Conservation (phyloP, 305 asterid species). For the Solanum hybrid region DNA sequence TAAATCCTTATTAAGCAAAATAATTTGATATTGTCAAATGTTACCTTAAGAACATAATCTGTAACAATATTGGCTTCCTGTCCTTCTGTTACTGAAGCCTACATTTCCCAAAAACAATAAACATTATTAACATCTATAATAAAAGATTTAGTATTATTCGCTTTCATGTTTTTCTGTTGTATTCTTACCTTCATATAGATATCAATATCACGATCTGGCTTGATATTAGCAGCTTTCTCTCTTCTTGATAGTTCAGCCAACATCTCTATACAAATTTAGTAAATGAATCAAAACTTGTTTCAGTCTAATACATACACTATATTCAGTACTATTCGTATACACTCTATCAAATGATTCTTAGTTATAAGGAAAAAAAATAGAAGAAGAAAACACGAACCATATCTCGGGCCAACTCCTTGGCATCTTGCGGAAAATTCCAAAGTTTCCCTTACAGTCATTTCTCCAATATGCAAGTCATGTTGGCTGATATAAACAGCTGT, state of each 20-base stretch:
- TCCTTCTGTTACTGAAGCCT: constrained; percentile 74
- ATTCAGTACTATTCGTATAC: neutral
- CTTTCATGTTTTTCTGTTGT: neutral
- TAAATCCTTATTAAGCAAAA: neutral
- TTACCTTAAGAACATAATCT: constrained; percentile 53
- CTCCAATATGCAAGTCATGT: constrained; percentile 64
- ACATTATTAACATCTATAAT: neutral
- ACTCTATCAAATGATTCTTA: neutral
- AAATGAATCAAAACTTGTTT: neutral
- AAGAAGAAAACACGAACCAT: constrained; percentile 34
- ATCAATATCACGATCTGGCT: constrained; percentile 76
- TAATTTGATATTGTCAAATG: neutral
- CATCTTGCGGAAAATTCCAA: constrained; percentile 78
- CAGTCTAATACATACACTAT: neutral
- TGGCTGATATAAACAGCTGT: constrained; percentile 81
- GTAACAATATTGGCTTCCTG: constrained; percentile 61
- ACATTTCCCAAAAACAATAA: neutral
- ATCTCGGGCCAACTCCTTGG: constrained; percentile 76
- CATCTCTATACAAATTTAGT: constrained; percentile 43
- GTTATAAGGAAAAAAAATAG: neutral
- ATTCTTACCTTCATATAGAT: constrained; percentile 67
- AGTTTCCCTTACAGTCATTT: constrained; percentile 82
- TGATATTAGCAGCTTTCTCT: constrained; percentile 71
- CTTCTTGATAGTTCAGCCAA: constrained; percentile 74
- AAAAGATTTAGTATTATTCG: neutral